phyloP scores from a whole-genome alignment of 116 monocot genomes.

The Iris pallida region DNA sequence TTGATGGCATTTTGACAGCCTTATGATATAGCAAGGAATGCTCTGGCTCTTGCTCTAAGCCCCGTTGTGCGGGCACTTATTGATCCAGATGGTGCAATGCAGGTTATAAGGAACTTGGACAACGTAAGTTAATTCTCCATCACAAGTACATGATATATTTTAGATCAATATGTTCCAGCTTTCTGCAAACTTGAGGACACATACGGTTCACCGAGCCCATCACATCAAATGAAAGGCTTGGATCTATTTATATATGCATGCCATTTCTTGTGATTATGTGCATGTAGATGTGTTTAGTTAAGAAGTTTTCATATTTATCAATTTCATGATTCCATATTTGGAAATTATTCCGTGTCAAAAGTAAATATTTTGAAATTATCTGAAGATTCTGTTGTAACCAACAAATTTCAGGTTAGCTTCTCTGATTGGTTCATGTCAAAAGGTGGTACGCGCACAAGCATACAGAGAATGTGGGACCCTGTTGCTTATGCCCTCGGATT shows the following conservation, averaged over 20 bases:
- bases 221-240: no score
- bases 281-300: no score
- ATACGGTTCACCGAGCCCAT: no score
- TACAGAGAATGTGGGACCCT: conserved; percentile 97
- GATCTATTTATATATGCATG: no score
- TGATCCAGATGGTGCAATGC: conserved; percentile 94
- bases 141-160: no score
- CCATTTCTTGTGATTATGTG: no score
- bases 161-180: no score
- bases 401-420: conserved; percentile 70
- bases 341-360: no score
- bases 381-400: not conserved
- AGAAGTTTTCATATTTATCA: no score
- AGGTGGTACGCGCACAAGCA: conserved; percentile 94
- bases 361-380: not conserved
- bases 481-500: conserved; percentile 99
- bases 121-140: conserved; percentile 39
- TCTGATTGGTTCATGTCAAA: conserved; percentile 97
- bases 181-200: no score
- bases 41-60: conserved; percentile 88
- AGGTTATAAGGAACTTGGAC: conserved; percentile 79
- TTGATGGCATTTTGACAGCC: conserved; percentile 31
- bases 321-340: no score
- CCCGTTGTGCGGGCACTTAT: conserved; percentile 89
- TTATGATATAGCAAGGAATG: conserved; percentile 99